phyloP scores from a whole-genome alignment of 2,329 filamentous ascomycete genomes.

The Metarhizium brunneum region DNA sequence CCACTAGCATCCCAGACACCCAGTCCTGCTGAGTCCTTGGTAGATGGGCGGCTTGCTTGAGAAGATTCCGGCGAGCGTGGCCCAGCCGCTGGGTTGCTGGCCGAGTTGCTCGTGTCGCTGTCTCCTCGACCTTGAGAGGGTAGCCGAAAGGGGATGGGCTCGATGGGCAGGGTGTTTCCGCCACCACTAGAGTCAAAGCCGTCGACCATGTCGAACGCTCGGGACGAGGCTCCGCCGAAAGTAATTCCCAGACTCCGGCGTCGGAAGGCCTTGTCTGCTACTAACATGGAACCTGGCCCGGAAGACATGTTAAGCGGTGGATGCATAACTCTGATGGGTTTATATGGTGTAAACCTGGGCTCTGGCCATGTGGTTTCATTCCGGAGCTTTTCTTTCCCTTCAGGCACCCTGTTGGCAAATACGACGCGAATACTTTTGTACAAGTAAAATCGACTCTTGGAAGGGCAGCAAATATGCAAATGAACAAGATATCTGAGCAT shows the following conservation, averaged over 20 bases:
- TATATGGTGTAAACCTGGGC: constrained; percentile 78
- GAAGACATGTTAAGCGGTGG: constrained; percentile 25
- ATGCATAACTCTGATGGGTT: constrained; percentile 49
- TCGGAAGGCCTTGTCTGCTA: constrained; percentile 50
- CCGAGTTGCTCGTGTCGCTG: constrained; percentile 22
- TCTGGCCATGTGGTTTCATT: constrained; percentile 88
- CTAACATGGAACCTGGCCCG: constrained; percentile 38
- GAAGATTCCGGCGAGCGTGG: constrained; percentile 18
- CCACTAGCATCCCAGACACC: constrained; percentile 6
- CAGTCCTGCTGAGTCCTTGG: constrained; percentile 22
- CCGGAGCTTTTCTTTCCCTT: constrained; percentile 83
- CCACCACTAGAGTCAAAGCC: constrained; percentile 11
- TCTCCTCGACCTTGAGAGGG: constrained; percentile 20
- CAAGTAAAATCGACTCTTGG: constrained; percentile 75
- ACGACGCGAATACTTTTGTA: constrained; percentile 91
- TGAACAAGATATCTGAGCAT: constrained; percentile 86
- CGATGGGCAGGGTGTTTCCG: constrained; percentile 29
- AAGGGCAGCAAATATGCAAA: constrained; percentile 82
- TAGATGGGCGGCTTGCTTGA: constrained; percentile 23
- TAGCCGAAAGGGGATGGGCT: constrained; percentile 42
- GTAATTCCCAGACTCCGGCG: constrained; percentile 47
- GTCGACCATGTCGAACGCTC: constrained; percentile 27
- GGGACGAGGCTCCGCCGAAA: constrained; percentile 18
- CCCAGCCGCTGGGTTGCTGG: constrained; percentile 12
- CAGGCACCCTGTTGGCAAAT: constrained; percentile 91